Conservation (phyloP, 768 basidiomycete species). For the Collybia mongolica region DNA sequence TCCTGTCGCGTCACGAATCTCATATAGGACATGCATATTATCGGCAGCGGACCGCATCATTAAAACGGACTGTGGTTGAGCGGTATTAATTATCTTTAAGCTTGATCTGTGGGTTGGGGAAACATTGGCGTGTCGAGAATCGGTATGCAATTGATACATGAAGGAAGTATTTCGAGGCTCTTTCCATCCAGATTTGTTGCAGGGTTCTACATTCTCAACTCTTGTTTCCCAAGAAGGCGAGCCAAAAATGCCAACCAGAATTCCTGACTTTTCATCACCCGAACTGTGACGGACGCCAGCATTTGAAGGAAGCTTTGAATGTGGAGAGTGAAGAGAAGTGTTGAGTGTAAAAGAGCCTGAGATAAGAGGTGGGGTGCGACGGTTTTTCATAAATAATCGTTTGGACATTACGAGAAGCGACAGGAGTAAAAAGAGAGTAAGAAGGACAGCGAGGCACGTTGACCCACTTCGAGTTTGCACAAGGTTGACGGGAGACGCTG, state of each 20-base stretch:
- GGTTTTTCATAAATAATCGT: slow-evolving; percentile 24
- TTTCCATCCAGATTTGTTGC: slow-evolving; percentile 13
- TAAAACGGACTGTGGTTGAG: slow-evolving; percentile 12
- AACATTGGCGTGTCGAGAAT: slow-evolving; percentile 12
- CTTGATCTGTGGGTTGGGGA: slow-evolving; percentile 1
- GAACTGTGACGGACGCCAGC: not conserved
- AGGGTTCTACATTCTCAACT: slow-evolving; percentile 17
- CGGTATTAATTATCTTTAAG: slow-evolving; percentile 4
- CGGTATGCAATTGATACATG: slow-evolving; percentile 14
- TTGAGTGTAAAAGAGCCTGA: slow-evolving; percentile 5
- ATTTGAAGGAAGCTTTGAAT: slow-evolving; percentile 13
- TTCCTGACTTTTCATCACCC: slow-evolving; percentile 28
- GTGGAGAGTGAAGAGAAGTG: slow-evolving; percentile 15
- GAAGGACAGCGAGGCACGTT: slow-evolving; percentile 24
- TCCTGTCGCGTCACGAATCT: slow-evolving; percentile 2
- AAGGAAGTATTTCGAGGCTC: slow-evolving; percentile 19
- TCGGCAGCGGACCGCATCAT: slow-evolving; percentile 7
- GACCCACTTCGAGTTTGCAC: slow-evolving; percentile 13
- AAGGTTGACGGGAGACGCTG: slow-evolving; percentile 12
- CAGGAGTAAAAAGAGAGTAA: slow-evolving; percentile 20
- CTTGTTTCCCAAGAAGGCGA: slow-evolving; percentile 45
- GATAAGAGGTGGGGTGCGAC: slow-evolving; percentile 12
- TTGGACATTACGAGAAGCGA: slow-evolving; percentile 25
- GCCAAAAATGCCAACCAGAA: slow-evolving; percentile 43
- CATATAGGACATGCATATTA: slow-evolving; percentile 8